phyloP scores from a whole-genome alignment of 768 basidiomycete genomes.

The Galerina marginata region DNA sequence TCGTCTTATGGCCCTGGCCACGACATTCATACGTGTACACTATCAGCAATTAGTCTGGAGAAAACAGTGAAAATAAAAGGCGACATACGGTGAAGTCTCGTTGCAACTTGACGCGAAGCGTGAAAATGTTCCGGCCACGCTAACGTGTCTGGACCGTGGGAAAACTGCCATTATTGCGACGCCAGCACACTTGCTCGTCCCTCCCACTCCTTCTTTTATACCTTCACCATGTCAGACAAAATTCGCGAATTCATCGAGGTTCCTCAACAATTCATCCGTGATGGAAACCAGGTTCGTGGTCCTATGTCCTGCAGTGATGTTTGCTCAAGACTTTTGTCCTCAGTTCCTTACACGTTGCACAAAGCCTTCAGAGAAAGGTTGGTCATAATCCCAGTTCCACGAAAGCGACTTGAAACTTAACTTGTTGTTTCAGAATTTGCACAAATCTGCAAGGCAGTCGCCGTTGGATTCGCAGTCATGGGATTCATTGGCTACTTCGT shows the following conservation, averaged over 20 bases:
- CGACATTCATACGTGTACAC: conserved; percentile 67
- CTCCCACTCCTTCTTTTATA: conserved; percentile 22
- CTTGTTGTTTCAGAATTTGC: conserved; percentile 74
- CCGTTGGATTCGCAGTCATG: conserved; percentile 98
- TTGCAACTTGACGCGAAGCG: conserved; percentile 6
- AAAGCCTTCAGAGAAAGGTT: conserved; percentile 96
- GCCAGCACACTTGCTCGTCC: conserved; percentile 37
- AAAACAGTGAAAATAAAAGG: conserved; percentile 7
- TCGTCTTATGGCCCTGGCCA: conserved; percentile 48
- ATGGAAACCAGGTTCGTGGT: conserved; percentile 84
- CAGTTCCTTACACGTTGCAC: conserved; percentile 98
- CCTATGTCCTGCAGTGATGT: not conserved
- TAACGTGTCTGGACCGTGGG: conserved; percentile 42
- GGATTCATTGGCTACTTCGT: conserved; percentile 99
- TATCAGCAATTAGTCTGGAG: conserved; percentile 23
- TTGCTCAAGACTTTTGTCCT: conserved; percentile 6
- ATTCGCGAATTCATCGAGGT: conserved; percentile 89
- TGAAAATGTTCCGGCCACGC: conserved; percentile 16
- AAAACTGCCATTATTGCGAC: conserved; percentile 29
- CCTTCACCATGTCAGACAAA: conserved; percentile 82
- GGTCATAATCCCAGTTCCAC: conserved; percentile 18
- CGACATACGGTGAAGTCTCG: conserved; percentile 14
- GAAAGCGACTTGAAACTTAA: conserved; percentile 1
- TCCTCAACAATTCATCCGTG: conserved; percentile 89
- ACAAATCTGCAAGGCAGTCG: conserved; percentile 95